Conservation (phyloP, 2,329 filamentous ascomycete genomes). For the Aspergillus costaricaensis region DNA sequence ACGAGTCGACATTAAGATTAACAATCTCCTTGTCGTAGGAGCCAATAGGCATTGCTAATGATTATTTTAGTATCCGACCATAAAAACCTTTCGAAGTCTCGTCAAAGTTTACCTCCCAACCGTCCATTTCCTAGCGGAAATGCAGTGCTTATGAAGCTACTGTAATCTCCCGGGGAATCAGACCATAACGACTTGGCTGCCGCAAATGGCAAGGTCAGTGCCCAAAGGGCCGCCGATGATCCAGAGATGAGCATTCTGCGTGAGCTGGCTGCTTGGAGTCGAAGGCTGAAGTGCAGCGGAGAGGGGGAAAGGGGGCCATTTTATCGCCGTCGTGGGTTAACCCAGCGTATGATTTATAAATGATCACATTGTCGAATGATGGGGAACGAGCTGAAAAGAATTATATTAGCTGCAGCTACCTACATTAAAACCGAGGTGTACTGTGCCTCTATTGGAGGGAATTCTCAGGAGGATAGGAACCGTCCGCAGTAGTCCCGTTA, state of each 20-base stretch:
- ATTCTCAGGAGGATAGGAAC: not conserved
- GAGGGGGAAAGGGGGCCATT: not conserved
- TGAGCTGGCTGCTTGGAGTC: not conserved
- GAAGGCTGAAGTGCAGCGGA: too few relatives aligned
- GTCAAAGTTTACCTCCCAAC: conserved; percentile 12
- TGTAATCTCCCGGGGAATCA: conserved; percentile 8
- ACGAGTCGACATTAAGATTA: conserved; percentile 29
- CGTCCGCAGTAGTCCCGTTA: not conserved
- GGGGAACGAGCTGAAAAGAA: not conserved
- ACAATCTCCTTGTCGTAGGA: conserved; percentile 16
- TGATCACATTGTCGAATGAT: too few relatives aligned
- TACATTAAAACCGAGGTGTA: not conserved
- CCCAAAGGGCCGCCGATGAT: not conserved
- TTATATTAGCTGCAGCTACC: not conserved
- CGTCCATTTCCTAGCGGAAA: conserved; percentile 21
- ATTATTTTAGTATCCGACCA: not conserved
- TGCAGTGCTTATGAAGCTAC: conserved; percentile 15
- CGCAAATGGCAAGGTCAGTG: not conserved
- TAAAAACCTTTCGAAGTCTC: not conserved
- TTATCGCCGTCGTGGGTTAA: too few relatives aligned
- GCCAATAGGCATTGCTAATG: conserved; percentile 23
- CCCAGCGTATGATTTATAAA: too few relatives aligned
- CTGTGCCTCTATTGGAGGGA: not conserved
- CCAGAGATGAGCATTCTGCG: not conserved
- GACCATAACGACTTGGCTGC: conserved; percentile 17